phyloP scores from a whole-genome alignment of 1,284 basidiomycete species.

The Trichosporon coremiiforme region DNA sequence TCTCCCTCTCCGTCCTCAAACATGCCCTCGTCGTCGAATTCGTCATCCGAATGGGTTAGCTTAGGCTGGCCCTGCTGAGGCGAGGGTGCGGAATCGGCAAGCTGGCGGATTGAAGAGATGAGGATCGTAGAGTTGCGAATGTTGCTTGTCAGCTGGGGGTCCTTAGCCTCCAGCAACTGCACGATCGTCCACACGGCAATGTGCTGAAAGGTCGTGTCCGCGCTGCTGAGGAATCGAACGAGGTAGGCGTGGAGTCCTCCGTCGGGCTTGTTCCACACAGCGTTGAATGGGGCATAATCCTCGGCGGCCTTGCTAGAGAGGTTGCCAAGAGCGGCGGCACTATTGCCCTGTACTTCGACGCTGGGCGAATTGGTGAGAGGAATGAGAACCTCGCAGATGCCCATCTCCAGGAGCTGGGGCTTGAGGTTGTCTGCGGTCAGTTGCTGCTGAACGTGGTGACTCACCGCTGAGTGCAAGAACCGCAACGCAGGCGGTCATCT shows the following conservation, averaged over 20 bases:
- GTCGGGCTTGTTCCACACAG: constrained; percentile 96
- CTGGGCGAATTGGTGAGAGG: constrained; percentile 94
- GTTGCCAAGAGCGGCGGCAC: constrained; percentile 96
- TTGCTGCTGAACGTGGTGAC: constrained; percentile 27
- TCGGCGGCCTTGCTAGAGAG: constrained; percentile 93
- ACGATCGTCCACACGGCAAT: constrained; percentile 99
- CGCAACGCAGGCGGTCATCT: constrained; percentile 99
- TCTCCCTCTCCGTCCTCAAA: constrained; percentile 61
- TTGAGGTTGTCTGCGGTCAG: constrained; percentile 78
- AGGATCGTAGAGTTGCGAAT: constrained; percentile 80
- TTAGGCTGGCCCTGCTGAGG: not conserved
- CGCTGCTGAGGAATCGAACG: constrained; percentile 87
- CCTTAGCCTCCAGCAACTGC: constrained; percentile 91
- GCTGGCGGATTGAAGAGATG: constrained; percentile 78
- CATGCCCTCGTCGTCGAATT: constrained; percentile 77
- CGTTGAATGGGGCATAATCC: constrained; percentile 96
- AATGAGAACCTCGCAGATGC: constrained; percentile 95
- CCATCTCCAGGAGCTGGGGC: constrained; percentile 94
- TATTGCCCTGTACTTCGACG: constrained; percentile 98
- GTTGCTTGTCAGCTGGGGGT: constrained; percentile 84
- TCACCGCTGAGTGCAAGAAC: constrained; percentile 87
- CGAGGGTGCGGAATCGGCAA: constrained; percentile 73
- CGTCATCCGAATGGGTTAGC: constrained; percentile 56
- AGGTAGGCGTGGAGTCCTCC: constrained; percentile 96
- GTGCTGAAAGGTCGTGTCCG: constrained; percentile 99